Evolutionary conservation across 2,329 filamentous ascomycete genomes (phyloP), one percentile per base, ranked within the genome.

Genomic region (Xylariaceae sp.): DNA sequence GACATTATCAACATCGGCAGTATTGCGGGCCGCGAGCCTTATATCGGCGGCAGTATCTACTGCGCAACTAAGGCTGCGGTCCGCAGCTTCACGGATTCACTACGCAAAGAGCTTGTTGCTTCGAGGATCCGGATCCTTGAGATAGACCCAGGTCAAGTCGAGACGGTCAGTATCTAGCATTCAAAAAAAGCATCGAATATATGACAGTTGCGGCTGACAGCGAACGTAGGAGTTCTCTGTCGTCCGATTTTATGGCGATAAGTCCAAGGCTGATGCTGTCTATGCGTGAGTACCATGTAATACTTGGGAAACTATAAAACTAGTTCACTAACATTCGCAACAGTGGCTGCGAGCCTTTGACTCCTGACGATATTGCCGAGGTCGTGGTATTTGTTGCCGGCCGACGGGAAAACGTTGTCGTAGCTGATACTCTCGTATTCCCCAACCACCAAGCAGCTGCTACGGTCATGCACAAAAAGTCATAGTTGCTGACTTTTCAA

Each of bases 1-100:
- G 93, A 97, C 62, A 90, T 98, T 62, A 95, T 98, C 70, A 97
- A 96, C 61, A 69, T 90, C 59, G 85, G 86, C 45, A 85, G 79
- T 48, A 57, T 63, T 36, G 59, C 60, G 18, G 60, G 85, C 12
- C 75, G 85, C 38, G 85, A 88, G 54, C 73, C 82, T 16, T 90
- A 89, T 61, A 69, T 74, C 2, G 83, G 84, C 41, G 86, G 85
- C 31, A 78, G 78, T 57, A 88, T 89, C 54, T 90, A 90, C 71
- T 89, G 85, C 64, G 83, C 85, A 1, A 85, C 83, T 19, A 90
- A 90, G 64, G 83, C 85, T 29, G 85, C 86, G 2, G 78, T 89
- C 34, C 76, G 81, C 48, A 79, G 72, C 40, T 89, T 89, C 64
- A 87, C 84, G 0, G 84, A 88, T 40, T 71, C 83, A 1, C 65